phyloP scores from a whole-genome alignment of 140 eudicot species.

The Cichorium intybus region DNA sequence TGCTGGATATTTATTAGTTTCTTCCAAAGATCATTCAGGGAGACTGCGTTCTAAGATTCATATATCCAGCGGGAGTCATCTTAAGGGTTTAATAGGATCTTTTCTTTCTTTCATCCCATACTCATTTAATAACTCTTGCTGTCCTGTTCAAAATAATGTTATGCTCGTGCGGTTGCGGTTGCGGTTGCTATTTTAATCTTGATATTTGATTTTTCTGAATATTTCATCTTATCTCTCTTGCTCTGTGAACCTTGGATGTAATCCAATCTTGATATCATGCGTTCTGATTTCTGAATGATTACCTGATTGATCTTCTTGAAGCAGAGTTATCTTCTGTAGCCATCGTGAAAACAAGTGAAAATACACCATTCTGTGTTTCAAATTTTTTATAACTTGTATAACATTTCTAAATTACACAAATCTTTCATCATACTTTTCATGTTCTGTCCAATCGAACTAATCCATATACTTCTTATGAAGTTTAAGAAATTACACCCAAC shows the following conservation, averaged over 20 bases:
- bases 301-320: slow-evolving; percentile 27
- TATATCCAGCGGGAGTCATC: slow-evolving; percentile 34
- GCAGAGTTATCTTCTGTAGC: slow-evolving; percentile 22
- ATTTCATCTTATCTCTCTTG: slow-evolving; percentile 24
- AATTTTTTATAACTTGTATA: slow-evolving; percentile 15
- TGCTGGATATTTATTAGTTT: slow-evolving; percentile 19
- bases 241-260: slow-evolving; percentile 18
- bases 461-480: slow-evolving; percentile 5
- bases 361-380: slow-evolving; percentile 6
- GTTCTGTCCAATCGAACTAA: slow-evolving; percentile 11
- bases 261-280: slow-evolving; percentile 18
- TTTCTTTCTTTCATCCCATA: slow-evolving; percentile 33
- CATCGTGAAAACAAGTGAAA: slow-evolving; percentile 2
- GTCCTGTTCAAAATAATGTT: slow-evolving; percentile 28
- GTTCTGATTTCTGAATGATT: slow-evolving; percentile 14
- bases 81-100: slow-evolving; percentile 34
- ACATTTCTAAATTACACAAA: slow-evolving; percentile 7
- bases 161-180: slow-evolving; percentile 41
- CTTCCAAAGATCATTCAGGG: slow-evolving; percentile 32
- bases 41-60: slow-evolving; percentile 25
- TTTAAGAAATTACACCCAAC: neutral
- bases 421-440: slow-evolving; percentile 2
- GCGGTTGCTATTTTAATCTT: slow-evolving; percentile 33
- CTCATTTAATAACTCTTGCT: slow-evolving; percentile 38
- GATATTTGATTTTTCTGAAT: slow-evolving; percentile 34